phyloP scores from a whole-genome alignment of 2,329 filamentous ascomycete genomes.

The Apiospora aurea region DNA sequence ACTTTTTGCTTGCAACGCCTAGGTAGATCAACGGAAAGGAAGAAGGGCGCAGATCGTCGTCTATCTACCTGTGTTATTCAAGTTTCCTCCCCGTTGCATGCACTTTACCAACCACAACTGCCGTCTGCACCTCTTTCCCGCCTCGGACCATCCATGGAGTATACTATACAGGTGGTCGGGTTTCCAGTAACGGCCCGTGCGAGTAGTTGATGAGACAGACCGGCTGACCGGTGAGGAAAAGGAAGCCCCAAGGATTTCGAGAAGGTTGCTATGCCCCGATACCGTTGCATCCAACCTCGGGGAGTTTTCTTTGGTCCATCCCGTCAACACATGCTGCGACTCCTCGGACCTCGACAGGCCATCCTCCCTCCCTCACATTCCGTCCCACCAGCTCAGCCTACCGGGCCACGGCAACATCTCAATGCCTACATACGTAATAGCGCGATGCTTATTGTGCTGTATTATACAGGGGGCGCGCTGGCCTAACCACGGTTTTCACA shows the following conservation, averaged over 20 bases:
- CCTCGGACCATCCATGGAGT: not conserved
- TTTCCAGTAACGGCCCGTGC: not conserved
- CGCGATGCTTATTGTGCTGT: not conserved
- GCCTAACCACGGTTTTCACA: not conserved
- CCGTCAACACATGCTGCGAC: not conserved
- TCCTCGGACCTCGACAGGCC: not conserved
- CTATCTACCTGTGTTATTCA: not conserved
- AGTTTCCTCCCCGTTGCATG: not conserved
- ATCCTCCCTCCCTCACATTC: not conserved
- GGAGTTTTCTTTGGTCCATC: not conserved
- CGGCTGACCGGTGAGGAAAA: not conserved
- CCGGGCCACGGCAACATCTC: constrained; percentile 3
- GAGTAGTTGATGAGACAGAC: not conserved
- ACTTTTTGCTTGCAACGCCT: not conserved
- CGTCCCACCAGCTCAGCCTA: not conserved
- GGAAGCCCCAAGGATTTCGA: not conserved
- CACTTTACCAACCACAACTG: not conserved
- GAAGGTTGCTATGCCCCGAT: not conserved
- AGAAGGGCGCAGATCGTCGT: not conserved
- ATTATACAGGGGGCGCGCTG: not conserved
- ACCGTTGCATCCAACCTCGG: not conserved
- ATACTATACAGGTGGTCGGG: not conserved
- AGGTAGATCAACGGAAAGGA: not conserved
- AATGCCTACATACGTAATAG: not conserved
- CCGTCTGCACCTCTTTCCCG: not conserved